phyloP scores from a whole-genome alignment of 805 yeast species.

The Ogataea paraovalis region DNA sequence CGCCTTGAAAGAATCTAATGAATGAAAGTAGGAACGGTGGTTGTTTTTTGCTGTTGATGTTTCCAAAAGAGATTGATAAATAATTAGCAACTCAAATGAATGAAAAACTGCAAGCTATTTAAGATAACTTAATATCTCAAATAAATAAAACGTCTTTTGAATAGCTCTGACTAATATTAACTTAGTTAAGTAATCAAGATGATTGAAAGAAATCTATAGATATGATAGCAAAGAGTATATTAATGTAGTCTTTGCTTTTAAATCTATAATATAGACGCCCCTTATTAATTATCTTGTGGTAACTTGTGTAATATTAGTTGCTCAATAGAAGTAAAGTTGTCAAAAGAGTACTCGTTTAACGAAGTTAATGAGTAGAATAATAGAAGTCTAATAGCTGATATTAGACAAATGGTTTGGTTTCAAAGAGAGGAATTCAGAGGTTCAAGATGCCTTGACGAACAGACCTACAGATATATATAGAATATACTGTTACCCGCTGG shows the following conservation, averaged over 20 bases:
- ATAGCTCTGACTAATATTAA: not conserved
- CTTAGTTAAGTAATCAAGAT: not conserved
- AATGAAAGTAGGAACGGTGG: not conserved
- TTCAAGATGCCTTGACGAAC: not conserved
- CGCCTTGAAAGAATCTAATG: slow-evolving; percentile 19
- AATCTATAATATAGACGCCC: not conserved
- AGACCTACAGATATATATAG: not conserved
- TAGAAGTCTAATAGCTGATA: not conserved
- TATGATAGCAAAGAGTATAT: not conserved
- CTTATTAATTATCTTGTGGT: not conserved
- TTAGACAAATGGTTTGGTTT: not conserved
- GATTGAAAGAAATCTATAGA: not conserved
- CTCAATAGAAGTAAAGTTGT: not conserved
- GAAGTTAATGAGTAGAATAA: not conserved
- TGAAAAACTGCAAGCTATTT: slow-evolving; percentile 1
- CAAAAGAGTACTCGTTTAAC: not conserved
- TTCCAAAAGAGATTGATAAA: not conserved
- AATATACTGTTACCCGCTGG: not conserved
- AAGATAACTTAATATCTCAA: slow-evolving; percentile 25
- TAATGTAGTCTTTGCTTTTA: not conserved
- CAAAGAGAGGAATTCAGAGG: not conserved
- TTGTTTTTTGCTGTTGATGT: slow-evolving; percentile 1
- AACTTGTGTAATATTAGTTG: not conserved
- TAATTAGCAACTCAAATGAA: not conserved
- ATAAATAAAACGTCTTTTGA: not conserved